Evolutionary conservation across 345 rosid genomes (phyloP).

Genomic region (Boechera retrofracta): DNA sequence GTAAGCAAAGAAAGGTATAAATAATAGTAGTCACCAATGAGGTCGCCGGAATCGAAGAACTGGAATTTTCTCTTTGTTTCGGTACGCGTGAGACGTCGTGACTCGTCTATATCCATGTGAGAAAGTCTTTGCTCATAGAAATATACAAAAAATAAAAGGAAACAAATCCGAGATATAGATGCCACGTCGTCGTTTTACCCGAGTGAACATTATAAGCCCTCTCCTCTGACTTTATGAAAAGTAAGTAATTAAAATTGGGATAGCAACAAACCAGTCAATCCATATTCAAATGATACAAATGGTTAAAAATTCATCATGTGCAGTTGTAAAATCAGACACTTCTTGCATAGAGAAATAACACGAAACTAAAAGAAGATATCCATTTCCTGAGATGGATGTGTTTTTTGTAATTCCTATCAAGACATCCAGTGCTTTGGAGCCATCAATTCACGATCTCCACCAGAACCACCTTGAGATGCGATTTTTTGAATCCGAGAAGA

Average conservation of each 20-base stretch:
- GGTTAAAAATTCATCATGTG: neutral
- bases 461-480: conserved; percentile 78
- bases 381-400: neutral
- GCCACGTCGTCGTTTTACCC: conserved; percentile 37
- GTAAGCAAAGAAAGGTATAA: neutral
- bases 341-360: conserved; percentile 8
- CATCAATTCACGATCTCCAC: conserved; percentile 58
- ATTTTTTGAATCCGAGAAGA: conserved; percentile 78
- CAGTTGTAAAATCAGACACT: neutral
- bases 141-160: neutral
- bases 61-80: conserved; percentile 8
- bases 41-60: conserved; percentile 24
- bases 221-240: neutral
- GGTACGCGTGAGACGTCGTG: conserved; percentile 39
- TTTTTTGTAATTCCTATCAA: conserved; percentile 38
- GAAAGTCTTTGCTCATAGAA: neutral
- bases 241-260: neutral
- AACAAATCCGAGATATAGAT: neutral
- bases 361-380: neutral
- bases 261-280: neutral
- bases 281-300: conserved; percentile 11
- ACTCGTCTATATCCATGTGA: conserved; percentile 7
- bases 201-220: neutral
- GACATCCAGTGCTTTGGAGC: conserved; percentile 82
- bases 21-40: neutral